A percentile compares a stretch with the other conserved stretches of the same genome.
phyloP scores from a whole-genome alignment of 139 green algal genomes.

The Gonium pectorale region DNA sequence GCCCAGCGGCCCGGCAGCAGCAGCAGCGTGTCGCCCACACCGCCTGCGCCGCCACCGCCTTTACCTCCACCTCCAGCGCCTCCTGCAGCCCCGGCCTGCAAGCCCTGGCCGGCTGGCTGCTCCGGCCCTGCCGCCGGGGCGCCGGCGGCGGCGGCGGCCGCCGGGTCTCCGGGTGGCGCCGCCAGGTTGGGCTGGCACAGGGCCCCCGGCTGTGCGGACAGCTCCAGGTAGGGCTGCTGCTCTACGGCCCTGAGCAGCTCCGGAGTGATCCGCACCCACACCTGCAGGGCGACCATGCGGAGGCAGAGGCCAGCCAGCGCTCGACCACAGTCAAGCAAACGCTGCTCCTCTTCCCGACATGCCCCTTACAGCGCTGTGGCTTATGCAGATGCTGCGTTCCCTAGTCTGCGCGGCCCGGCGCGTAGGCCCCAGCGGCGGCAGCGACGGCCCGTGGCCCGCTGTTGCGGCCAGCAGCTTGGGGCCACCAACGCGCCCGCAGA shows the following conservation, averaged over 20 bases:
- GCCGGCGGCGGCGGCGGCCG: neutral
- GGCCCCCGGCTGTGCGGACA: slow-evolving; percentile 43
- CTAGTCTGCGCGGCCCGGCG: too few species aligned
- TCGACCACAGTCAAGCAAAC: too few species aligned
- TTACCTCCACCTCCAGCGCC: neutral
- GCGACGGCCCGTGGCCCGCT: too few species aligned
- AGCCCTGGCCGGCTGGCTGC: neutral
- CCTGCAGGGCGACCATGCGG: slow-evolving; percentile 9
- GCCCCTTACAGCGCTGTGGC: too few species aligned
- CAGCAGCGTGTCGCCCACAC: neutral
- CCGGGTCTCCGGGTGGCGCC: neutral
- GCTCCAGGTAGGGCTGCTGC: slow-evolving; percentile 34
- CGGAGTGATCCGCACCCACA: slow-evolving; percentile 57
- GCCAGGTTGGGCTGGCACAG: slow-evolving; percentile 44
- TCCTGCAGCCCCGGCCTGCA: too few species aligned
- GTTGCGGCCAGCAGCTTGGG: too few species aligned
- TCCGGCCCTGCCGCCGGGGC: neutral
- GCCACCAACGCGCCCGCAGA: too few species aligned
- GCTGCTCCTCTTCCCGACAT: too few species aligned
- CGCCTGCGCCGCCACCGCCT: too few species aligned
- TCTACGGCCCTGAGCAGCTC: slow-evolving; percentile 48
- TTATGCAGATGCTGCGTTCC: too few species aligned
- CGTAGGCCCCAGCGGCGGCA: too few species aligned
- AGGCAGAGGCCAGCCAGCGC: too few species aligned
- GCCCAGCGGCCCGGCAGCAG: neutral